Evolutionary conservation across 805 yeast species (phyloP).

Genomic region (Ascoidea rubescens): DNA sequence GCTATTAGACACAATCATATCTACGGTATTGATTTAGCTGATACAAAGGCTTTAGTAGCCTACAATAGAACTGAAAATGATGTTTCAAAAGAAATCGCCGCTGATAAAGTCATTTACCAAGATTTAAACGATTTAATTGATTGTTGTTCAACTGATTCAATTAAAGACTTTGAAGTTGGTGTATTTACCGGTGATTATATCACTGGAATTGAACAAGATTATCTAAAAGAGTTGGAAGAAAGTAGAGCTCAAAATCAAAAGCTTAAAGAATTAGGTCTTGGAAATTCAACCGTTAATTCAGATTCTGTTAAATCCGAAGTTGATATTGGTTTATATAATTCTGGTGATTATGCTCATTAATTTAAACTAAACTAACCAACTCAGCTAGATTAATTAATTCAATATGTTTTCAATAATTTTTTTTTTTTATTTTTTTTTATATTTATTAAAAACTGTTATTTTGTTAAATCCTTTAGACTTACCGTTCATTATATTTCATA

Average conservation of each 20-base stretch:
- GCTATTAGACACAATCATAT: constrained; percentile 94
- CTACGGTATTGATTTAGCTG: constrained; percentile 96
- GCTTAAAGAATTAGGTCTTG: constrained; percentile 26
- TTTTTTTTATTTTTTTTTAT: too few relatives aligned
- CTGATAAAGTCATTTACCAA: constrained; percentile 86
- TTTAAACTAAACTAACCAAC: too few relatives aligned
- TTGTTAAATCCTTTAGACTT: background rate
- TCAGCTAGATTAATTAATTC: too few relatives aligned
- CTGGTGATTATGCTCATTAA: constrained; percentile 28
- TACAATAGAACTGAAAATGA: constrained; percentile 62
- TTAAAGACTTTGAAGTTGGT: constrained; percentile 79
- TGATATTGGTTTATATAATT: constrained; percentile 48
- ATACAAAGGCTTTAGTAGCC: constrained; percentile 86
- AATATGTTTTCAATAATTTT: too few relatives aligned
- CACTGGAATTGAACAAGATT: constrained; percentile 84
- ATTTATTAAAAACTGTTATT: too few relatives aligned
- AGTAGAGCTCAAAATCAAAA: constrained; percentile 69
- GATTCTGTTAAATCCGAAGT: constrained; percentile 68
- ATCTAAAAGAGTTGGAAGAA: constrained; percentile 68
- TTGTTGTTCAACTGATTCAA: constrained; percentile 39
- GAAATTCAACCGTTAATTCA: constrained; percentile 27
- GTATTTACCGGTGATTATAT: constrained; percentile 91
- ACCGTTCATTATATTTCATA: background rate
- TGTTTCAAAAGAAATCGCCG: constrained; percentile 68
- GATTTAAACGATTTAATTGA: constrained; percentile 67